Evolutionary conservation across 805 yeast genomes (phyloP).

Genomic region (Starmerella tilneyi): DNA sequence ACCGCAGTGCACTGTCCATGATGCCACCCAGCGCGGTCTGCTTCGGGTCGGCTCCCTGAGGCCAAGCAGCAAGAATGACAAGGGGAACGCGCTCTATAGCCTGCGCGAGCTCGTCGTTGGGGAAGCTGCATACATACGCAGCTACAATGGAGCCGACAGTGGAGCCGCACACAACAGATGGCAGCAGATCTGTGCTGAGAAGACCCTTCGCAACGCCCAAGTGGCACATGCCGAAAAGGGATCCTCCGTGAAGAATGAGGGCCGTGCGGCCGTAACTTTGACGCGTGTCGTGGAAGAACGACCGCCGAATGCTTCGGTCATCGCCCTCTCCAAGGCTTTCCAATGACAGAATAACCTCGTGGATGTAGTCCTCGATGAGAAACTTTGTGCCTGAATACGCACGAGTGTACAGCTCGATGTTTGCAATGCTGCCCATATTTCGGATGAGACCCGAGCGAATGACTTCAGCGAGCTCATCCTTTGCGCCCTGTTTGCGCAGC

Average conservation of each 20-base stretch:
- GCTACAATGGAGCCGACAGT: conserved; percentile 94
- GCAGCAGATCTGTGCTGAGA: conserved; percentile 63
- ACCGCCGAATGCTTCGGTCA: conserved; percentile 35
- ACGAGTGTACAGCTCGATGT: conserved; percentile 64
- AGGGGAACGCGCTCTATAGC: conserved; percentile 31
- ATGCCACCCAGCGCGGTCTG: conserved; percentile 35
- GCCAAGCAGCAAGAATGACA: conserved; percentile 12
- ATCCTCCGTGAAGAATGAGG: conserved; percentile 84
- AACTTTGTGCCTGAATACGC: conserved; percentile 82
- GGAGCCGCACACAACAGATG: conserved; percentile 79
- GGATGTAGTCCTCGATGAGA: conserved; percentile 75
- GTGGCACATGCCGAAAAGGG: conserved; percentile 87
- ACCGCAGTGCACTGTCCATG: conserved; percentile 61
- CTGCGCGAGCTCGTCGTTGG: conserved; percentile 50
- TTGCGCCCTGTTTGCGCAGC: conserved; percentile 54
- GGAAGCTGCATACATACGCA: conserved; percentile 64
- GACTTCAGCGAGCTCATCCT: conserved; percentile 41
- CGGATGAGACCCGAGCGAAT: conserved; percentile 75
- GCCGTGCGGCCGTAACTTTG: conserved; percentile 89
- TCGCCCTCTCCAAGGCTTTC: conserved; percentile 36
- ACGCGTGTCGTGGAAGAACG: conserved; percentile 74
- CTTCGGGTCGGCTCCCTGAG: background rate
- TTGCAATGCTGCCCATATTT: conserved; percentile 85
- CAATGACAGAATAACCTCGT: conserved; percentile 62
- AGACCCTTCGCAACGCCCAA: conserved; percentile 83